Conservation (phyloP, 768 basidiomycete species). For the Tremella mesenterica region DNA sequence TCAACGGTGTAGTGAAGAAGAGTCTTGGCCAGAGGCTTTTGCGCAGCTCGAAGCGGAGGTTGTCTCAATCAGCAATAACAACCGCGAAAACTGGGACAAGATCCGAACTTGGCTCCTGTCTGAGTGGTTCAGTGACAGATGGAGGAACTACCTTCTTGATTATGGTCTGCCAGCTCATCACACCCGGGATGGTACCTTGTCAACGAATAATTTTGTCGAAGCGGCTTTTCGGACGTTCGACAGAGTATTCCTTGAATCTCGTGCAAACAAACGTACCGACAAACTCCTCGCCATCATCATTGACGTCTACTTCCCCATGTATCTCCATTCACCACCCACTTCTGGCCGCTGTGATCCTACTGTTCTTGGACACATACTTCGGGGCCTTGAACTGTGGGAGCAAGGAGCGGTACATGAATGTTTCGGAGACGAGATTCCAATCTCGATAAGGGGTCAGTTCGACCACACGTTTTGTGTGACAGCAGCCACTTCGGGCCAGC, state of each 20-base stretch:
- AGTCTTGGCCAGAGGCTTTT: conserved; percentile 1
- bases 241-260: conserved; percentile 8
- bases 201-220: conserved; percentile 9
- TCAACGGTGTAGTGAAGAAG: conserved; percentile 1
- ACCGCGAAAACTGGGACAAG: neutral
- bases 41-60: neutral
- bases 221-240: conserved; percentile 8
- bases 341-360: neutral
- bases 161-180: conserved; percentile 4
- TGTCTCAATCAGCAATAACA: neutral
- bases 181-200: conserved; percentile 12
- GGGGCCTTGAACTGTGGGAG: conserved; percentile 6
- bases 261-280: conserved; percentile 6
- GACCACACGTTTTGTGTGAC: neutral
- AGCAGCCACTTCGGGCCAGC: neutral
- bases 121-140: conserved; percentile 4
- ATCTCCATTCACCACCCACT: neutral
- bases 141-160: conserved; percentile 1
- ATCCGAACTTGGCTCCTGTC: neutral
- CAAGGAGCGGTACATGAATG: neutral
- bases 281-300: conserved; percentile 5
- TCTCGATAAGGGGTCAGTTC: neutral
- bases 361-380: neutral
- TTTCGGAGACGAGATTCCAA: neutral
- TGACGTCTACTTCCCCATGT: conserved; percentile 8